phyloP scores from a whole-genome alignment of 148 eudicot species.

The Simmondsia chinensis region DNA sequence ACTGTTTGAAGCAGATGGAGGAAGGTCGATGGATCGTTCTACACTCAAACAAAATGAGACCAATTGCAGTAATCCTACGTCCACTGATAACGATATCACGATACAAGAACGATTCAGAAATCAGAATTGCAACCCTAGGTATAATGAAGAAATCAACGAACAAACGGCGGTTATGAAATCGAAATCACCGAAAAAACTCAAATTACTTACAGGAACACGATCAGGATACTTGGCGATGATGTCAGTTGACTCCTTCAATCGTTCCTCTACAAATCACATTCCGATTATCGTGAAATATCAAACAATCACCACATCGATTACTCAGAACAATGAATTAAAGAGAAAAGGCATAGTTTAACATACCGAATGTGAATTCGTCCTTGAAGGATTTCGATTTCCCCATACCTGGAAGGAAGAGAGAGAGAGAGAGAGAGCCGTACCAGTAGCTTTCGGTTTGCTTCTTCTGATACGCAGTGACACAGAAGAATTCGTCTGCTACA shows the following conservation, averaged over 20 bases:
- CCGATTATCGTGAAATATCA: not conserved
- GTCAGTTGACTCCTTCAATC: constrained; percentile 52
- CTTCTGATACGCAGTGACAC: no score
- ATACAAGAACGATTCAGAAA: no score
- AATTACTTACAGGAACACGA: constrained; percentile 60
- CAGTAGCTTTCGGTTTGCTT: constrained; percentile 1
- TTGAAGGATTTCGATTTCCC: constrained; percentile 51
- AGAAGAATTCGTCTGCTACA: no score
- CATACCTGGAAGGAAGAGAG: constrained; percentile 7
- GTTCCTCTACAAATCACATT: constrained; percentile 60
- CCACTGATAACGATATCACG: no score
- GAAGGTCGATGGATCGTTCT: no score
- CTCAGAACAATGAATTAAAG: not conserved
- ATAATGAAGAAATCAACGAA: not conserved
- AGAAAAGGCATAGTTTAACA: not conserved
- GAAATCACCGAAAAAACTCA: not conserved
- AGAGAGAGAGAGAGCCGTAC: not conserved
- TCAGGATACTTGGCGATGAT: constrained; percentile 82
- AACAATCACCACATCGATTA: not conserved
- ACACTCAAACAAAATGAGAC: no score
- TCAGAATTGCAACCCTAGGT: not conserved
- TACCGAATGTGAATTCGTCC: constrained; percentile 51
- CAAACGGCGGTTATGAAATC: not conserved
- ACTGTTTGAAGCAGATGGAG: no score
- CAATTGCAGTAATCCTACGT: no score